Conservation (phyloP, 352 stramenopile genomes). For the Phytopythium kandeliae region DNA sequence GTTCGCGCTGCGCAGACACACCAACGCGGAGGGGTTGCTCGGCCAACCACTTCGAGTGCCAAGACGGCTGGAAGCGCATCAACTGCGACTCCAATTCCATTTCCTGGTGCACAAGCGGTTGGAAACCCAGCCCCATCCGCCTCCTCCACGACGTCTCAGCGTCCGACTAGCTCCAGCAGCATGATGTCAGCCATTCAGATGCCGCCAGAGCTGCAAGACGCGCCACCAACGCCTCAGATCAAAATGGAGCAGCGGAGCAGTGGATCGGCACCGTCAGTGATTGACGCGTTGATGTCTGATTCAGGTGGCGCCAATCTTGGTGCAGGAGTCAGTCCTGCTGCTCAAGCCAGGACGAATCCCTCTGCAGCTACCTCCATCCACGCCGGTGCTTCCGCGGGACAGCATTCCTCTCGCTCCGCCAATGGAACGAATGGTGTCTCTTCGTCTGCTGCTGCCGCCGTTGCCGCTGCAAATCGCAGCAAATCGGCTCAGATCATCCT, state of each 20-base stretch:
- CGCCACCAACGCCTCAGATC: constrained; percentile 19
- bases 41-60: constrained; percentile 13
- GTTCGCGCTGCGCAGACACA: constrained; percentile 77
- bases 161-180: constrained; percentile 8
- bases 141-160: constrained; percentile 3
- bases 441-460: constrained; percentile 17
- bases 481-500: constrained; percentile 78
- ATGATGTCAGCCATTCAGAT: constrained; percentile 58
- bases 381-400: neutral
- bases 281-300: constrained; percentile 44
- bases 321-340: neutral
- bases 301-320: constrained; percentile 1
- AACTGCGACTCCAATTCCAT: constrained; percentile 42
- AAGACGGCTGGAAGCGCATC: constrained; percentile 12
- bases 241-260: constrained; percentile 26
- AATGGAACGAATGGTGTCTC: constrained; percentile 8
- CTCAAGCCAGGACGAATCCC: neutral
- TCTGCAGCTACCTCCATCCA: neutral
- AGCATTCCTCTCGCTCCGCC: constrained; percentile 8
- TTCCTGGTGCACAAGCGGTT: constrained; percentile 47
- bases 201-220: constrained; percentile 62
- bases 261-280: constrained; percentile 23
- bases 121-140: constrained; percentile 9
- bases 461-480: constrained; percentile 39
- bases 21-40: constrained; percentile 35